Evolutionary conservation across 2,329 filamentous ascomycete genomes (phyloP).

Genomic region (Scortechinia acanthostroma): DNA sequence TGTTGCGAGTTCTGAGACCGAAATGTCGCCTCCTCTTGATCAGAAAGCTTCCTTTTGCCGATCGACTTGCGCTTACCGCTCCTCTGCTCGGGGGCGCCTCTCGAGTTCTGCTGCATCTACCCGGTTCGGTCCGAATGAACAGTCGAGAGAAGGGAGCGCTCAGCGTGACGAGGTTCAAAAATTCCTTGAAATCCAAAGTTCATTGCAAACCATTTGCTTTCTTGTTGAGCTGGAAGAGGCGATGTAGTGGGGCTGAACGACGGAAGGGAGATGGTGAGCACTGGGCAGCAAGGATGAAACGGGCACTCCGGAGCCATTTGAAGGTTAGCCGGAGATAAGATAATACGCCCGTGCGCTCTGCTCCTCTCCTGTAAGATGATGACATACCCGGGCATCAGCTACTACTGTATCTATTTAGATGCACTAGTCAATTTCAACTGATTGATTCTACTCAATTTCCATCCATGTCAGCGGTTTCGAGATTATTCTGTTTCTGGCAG

Average conservation of each 20-base stretch:
- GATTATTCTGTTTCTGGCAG: too few species aligned
- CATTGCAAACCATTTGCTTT: not conserved
- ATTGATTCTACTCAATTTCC: too few species aligned
- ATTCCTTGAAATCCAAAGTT: not conserved
- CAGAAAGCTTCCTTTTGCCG: not conserved
- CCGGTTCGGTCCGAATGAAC: slow-evolving; percentile 2
- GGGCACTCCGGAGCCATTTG: not conserved
- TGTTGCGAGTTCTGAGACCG: not conserved
- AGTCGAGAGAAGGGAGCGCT: not conserved
- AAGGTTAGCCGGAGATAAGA: slow-evolving; percentile 1
- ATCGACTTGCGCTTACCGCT: slow-evolving; percentile 2
- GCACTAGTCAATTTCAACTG: too few species aligned
- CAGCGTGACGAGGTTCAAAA: not conserved
- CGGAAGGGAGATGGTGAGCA: not conserved
- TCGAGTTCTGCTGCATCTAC: slow-evolving; percentile 2
- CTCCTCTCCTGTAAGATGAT: not conserved
- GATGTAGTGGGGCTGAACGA: too few species aligned
- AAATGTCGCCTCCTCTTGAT: not conserved
- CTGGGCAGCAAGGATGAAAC: not conserved
- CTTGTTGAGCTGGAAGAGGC: not conserved
- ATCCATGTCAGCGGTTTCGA: too few species aligned
- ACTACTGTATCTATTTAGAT: too few species aligned
- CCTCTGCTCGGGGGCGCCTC: not conserved
- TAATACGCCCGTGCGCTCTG: not conserved
- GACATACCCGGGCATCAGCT: not conserved